A percentile compares a stretch with the other conserved stretches of the same genome.
These are phyloP conservation scores for Nothophoma quercina DNA, from an alignment of 2,329 filamentous ascomycete species.

Conservation along the genomic window DNA sequence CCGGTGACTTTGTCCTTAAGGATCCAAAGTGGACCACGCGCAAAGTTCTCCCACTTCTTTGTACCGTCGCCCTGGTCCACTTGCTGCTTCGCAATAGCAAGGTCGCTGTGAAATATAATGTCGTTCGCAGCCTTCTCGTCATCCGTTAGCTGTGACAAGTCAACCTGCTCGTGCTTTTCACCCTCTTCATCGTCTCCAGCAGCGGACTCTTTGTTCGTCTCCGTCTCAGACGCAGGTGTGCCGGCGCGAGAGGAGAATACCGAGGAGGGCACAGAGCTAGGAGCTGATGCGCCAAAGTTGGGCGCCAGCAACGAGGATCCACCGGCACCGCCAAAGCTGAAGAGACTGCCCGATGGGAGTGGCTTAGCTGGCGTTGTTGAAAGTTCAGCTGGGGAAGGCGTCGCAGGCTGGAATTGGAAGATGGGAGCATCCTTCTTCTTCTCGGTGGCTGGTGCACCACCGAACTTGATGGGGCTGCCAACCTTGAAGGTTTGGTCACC, in stretches of 20 bases:
- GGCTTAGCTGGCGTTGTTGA: constrained; percentile 41
- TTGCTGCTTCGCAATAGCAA: constrained; percentile 39
- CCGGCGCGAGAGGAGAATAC: constrained; percentile 46
- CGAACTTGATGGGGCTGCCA: constrained; percentile 48
- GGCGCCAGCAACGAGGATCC: constrained; percentile 32
- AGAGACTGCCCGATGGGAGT: constrained; percentile 26
- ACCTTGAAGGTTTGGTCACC: constrained; percentile 49
- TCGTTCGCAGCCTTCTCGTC: constrained; percentile 42
- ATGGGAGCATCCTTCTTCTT: constrained; percentile 31
- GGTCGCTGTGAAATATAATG: constrained; percentile 44
- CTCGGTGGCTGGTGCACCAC: constrained; percentile 28
- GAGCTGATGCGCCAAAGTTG: constrained; percentile 27
- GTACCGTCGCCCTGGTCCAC: constrained; percentile 31
- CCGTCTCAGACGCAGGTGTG: constrained; percentile 47
- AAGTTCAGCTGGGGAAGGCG: constrained; percentile 33
- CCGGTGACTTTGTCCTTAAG: constrained; percentile 46
- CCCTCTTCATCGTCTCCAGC: constrained; percentile 41
- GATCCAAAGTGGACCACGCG: constrained; percentile 45
- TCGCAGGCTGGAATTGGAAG: constrained; percentile 40
- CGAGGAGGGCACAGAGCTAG: constrained; percentile 35
- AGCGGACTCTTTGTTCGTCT: constrained; percentile 39
- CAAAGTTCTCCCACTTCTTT: constrained; percentile 43
- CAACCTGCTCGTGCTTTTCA: constrained; percentile 37
- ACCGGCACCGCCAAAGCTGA: constrained; percentile 32
- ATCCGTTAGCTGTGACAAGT: constrained; percentile 43